Percentiles rank a stretch among this genome's conserved stretches.
These are phyloP conservation scores for Aspergillus jensenii DNA, from an alignment of 2,329 filamentous ascomycete genomes.

Conservation along the genomic window DNA sequence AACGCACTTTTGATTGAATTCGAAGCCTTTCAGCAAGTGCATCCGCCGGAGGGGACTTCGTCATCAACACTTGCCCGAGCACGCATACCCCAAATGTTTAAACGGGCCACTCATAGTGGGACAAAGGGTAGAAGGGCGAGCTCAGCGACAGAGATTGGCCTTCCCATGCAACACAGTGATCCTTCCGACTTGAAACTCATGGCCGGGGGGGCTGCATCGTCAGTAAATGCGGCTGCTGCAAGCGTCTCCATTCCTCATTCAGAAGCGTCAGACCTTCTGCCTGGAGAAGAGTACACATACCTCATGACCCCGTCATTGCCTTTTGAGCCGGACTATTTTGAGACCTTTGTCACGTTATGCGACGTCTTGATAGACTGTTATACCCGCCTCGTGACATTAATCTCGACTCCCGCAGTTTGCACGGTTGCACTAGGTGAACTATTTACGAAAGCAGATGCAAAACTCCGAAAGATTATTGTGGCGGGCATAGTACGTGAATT, in stretches of 20 bases:
- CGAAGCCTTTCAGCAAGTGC: slow-evolving; percentile 86
- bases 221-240: slow-evolving; percentile 38
- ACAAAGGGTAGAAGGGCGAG: slow-evolving; percentile 60
- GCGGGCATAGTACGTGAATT: slow-evolving; percentile 87
- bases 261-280: slow-evolving; percentile 62
- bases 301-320: slow-evolving; percentile 88
- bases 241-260: slow-evolving; percentile 44
- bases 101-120: slow-evolving; percentile 58
- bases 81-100: slow-evolving; percentile 81
- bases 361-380: slow-evolving; percentile 95
- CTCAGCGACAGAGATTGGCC: slow-evolving; percentile 60
- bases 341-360: slow-evolving; percentile 93
- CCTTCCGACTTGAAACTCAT: slow-evolving; percentile 49
- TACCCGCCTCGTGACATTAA: slow-evolving; percentile 70
- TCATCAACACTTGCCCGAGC: slow-evolving; percentile 72
- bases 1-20: slow-evolving; percentile 87
- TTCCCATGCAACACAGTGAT: slow-evolving; percentile 52
- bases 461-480: slow-evolving; percentile 84
- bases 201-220: slow-evolving; percentile 40
- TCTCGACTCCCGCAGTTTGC: slow-evolving; percentile 74
- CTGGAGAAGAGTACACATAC: slow-evolving; percentile 84
- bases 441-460: slow-evolving; percentile 85
- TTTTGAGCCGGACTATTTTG: slow-evolving; percentile 96
- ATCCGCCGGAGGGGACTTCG: slow-evolving; percentile 71
- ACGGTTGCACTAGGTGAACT: slow-evolving; percentile 71